A percentile compares a stretch with the other conserved stretches of the same genome.
Evolutionary conservation across 1,284 basidiomycete genomes (phyloP).

Genomic region (Fistulinella staudtii): DNA sequence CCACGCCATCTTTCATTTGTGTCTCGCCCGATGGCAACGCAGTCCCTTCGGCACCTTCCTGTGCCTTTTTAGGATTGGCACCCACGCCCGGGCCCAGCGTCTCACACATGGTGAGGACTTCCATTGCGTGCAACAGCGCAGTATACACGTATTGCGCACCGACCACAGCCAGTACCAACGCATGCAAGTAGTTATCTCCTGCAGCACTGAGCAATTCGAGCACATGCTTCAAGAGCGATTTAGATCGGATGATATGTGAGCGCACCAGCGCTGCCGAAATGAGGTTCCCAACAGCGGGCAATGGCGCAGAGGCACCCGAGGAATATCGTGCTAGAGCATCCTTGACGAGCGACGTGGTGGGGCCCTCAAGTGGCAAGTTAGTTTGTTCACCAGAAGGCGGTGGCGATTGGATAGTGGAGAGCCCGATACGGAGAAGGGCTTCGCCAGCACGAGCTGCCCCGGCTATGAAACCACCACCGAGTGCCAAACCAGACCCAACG

Average conservation of each 20-base stretch:
- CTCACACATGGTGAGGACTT: constrained; percentile 61
- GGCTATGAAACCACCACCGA: constrained; percentile 47
- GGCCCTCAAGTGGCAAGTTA: constrained; percentile 14
- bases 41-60: constrained; percentile 17
- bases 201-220: constrained; percentile 52
- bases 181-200: constrained; percentile 68
- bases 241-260: constrained; percentile 33
- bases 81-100: constrained; percentile 68
- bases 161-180: constrained; percentile 60
- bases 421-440: constrained; percentile 55
- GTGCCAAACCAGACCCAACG: constrained; percentile 12
- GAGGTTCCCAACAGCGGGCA: constrained; percentile 28
- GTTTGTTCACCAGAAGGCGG: constrained; percentile 5
- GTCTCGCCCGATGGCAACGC: constrained; percentile 12
- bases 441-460: constrained; percentile 58
- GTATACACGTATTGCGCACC: constrained; percentile 69
- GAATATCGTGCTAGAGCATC: constrained; percentile 31
- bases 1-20: constrained; percentile 33
- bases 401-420: constrained; percentile 17
- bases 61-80: constrained; percentile 28
- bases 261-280: constrained; percentile 26
- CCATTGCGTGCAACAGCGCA: constrained; percentile 58
- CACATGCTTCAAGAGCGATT: constrained; percentile 57
- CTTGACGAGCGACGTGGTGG: constrained; percentile 15
- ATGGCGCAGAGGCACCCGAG: constrained; percentile 19